These are phyloP conservation scores for Graphilbum sp. DNA, from an alignment of 2,329 filamentous ascomycete species.

Conservation along the genomic window DNA sequence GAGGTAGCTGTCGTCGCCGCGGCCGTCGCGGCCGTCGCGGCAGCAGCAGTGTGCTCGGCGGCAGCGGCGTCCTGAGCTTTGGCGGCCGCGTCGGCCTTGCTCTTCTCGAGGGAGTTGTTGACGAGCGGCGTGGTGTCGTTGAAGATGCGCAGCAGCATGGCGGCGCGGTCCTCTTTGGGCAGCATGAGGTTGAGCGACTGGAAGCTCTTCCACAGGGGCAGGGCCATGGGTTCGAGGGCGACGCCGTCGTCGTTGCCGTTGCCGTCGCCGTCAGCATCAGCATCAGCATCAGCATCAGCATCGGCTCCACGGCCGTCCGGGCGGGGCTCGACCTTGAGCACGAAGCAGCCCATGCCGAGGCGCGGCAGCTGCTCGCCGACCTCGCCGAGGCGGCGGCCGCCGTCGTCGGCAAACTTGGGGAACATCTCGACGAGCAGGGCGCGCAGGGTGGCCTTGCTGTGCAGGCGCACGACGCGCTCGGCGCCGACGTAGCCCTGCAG, in stretches of 20 bases:
- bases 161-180: slow-evolving; percentile 87
- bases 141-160: slow-evolving; percentile 81
- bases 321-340: slow-evolving; percentile 70
- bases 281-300: slow-evolving; percentile 18
- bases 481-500: slow-evolving; percentile 80
- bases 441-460: slow-evolving; percentile 62
- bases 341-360: slow-evolving; percentile 80
- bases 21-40: slow-evolving; percentile 1
- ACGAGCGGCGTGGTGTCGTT: slow-evolving; percentile 77
- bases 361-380: slow-evolving; percentile 70
- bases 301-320: neutral
- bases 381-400: slow-evolving; percentile 64
- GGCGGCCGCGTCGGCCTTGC: slow-evolving; percentile 24
- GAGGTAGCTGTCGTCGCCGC: neutral
- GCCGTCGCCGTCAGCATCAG: slow-evolving; percentile 2
- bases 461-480: slow-evolving; percentile 56
- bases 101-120: slow-evolving; percentile 41
- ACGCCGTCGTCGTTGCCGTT: slow-evolving; percentile 2
- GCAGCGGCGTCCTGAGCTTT: slow-evolving; percentile 10
- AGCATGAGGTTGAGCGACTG: slow-evolving; percentile 93
- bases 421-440: slow-evolving; percentile 92
- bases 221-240: slow-evolving; percentile 56
- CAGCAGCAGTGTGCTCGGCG: slow-evolving; percentile 5
- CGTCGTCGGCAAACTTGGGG: slow-evolving; percentile 63
- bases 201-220: slow-evolving; percentile 88